phyloP scores from a whole-genome alignment of 2,329 filamentous ascomycete species.

The Penicillium janthinellum region DNA sequence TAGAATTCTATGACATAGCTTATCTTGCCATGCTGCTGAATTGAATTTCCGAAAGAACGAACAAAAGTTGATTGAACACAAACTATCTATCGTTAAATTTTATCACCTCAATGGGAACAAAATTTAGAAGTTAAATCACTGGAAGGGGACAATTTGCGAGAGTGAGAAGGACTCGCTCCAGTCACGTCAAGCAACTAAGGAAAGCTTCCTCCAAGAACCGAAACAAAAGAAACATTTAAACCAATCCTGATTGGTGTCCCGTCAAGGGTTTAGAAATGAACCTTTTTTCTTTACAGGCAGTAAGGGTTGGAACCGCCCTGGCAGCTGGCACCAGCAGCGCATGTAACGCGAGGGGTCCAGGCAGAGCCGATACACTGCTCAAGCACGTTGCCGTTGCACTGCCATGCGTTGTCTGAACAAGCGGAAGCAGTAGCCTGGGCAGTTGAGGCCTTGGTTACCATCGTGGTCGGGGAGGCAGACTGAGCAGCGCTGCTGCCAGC shows the following conservation, averaged over 20 bases:
- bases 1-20: background rate
- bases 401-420: conserved; percentile 1
- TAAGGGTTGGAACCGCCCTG: conserved; percentile 1
- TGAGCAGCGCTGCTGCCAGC: background rate
- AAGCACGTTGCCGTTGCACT: conserved; percentile 1
- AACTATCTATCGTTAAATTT: background rate
- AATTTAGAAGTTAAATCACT: background rate
- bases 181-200: background rate
- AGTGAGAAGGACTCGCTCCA: background rate
- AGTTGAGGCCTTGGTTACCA: background rate
- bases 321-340: background rate
- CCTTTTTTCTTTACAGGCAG: background rate
- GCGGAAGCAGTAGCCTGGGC: background rate
- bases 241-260: background rate
- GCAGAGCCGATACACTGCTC: background rate
- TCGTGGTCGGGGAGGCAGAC: background rate
- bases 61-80: background rate
- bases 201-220: background rate
- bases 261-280: background rate
- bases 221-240: background rate
- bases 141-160: background rate
- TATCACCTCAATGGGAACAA: background rate
- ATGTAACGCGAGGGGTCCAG: conserved; percentile 2
- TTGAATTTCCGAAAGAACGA: background rate
- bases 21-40: background rate